A percentile compares a stretch with the other conserved stretches of the same genome.
Conservation (phyloP, 2,329 filamentous ascomycete genomes). For the Colletotrichum magnum region DNA sequence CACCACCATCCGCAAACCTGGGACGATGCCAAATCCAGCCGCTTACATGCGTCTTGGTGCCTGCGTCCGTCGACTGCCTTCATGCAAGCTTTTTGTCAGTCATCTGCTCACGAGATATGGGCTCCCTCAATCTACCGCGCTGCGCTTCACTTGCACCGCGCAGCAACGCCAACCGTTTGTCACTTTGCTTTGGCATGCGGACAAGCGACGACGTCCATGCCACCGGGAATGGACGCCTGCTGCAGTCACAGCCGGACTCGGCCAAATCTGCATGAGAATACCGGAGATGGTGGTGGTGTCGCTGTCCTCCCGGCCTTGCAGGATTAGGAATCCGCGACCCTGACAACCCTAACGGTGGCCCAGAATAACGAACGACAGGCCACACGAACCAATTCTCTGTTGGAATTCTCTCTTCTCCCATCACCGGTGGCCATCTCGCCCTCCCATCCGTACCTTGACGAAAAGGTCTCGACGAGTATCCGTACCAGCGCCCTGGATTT, state of each 20-base stretch:
- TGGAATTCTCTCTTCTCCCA: not conserved
- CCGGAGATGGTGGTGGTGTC: slow-evolving; percentile 4
- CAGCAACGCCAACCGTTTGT: not conserved
- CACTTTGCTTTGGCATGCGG: slow-evolving; percentile 12
- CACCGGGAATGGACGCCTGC: not conserved
- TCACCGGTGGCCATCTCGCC: slow-evolving; percentile 10
- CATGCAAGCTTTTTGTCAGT: slow-evolving; percentile 14
- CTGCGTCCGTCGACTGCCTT: slow-evolving; percentile 16
- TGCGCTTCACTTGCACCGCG: slow-evolving; percentile 1
- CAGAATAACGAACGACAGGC: too few relatives aligned
- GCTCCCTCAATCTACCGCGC: slow-evolving; percentile 29
- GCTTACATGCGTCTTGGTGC: slow-evolving; percentile 36
- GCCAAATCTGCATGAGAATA: slow-evolving; percentile 4
- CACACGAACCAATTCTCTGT: too few relatives aligned
- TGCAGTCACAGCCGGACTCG: slow-evolving; percentile 1
- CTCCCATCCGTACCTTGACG: slow-evolving; percentile 9
- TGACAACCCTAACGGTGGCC: not conserved
- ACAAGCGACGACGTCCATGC: not conserved
- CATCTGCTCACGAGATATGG: slow-evolving; percentile 3
- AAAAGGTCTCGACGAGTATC: slow-evolving; percentile 25
- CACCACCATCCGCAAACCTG: slow-evolving; percentile 1
- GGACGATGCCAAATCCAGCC: slow-evolving; percentile 19
- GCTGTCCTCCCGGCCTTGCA: slow-evolving; percentile 3
- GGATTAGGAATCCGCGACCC: slow-evolving; percentile 1
- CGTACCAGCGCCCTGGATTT: slow-evolving; percentile 41